Conservation (phyloP, 306 rosid species). For the apple (Malus domestica) region ASM211411v1 NC_041801.1:13196501-13197000, state of each 20-base stretch:
- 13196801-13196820: slow-evolving; percentile 57
- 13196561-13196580: too few relatives aligned
- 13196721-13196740: slow-evolving; percentile 75
- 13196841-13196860: background rate
- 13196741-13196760: slow-evolving; percentile 72
- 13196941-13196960: background rate
- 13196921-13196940: background rate
- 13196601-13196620: too few relatives aligned
- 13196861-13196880: too few relatives aligned
- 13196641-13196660: too few relatives aligned
- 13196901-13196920: too few relatives aligned
- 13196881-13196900: background rate
- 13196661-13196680: background rate
- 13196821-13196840: slow-evolving; percentile 80
- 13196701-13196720: slow-evolving; percentile 37
- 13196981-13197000: background rate
- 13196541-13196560: too few relatives aligned
- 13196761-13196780: slow-evolving; percentile 71
- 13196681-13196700: background rate
- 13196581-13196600: too few relatives aligned
- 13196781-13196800: slow-evolving; percentile 81
- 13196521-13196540: too few relatives aligned
- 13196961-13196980: background rate
- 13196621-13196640: too few relatives aligned
- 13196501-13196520: too few relatives aligned